phyloP scores from a whole-genome alignment of 2,329 filamentous ascomycete species.

The Hypomyces perniciosus region DNA sequence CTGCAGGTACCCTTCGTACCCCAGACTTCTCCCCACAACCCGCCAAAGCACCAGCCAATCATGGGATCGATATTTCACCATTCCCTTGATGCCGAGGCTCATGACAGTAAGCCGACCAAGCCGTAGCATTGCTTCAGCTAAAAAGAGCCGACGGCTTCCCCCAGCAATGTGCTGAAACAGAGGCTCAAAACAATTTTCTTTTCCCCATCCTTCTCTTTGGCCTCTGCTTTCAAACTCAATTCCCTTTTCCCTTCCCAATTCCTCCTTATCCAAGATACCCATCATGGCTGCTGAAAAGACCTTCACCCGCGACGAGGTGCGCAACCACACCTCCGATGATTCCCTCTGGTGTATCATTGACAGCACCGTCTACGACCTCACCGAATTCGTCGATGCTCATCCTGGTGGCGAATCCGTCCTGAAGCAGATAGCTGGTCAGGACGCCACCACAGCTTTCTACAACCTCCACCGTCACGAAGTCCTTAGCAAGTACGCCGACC shows the following conservation, averaged over 20 bases:
- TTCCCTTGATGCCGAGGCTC: slow-evolving; percentile 4
- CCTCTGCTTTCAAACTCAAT: neutral
- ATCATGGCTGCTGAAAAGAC: slow-evolving; percentile 39
- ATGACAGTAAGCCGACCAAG: neutral
- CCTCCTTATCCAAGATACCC: neutral
- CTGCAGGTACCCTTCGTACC: neutral
- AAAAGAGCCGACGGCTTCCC: neutral
- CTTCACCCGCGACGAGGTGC: slow-evolving; percentile 60
- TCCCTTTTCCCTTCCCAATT: neutral
- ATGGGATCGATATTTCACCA: neutral
- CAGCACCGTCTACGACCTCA: slow-evolving; percentile 79
- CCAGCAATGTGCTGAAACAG: neutral
- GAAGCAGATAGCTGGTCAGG: slow-evolving; percentile 71
- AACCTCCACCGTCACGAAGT: slow-evolving; percentile 89
- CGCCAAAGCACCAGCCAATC: neutral
- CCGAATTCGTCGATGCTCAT: slow-evolving; percentile 79
- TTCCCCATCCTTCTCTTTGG: neutral
- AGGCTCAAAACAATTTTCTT: slow-evolving; percentile 1
- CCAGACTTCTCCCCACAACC: neutral
- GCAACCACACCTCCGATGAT: slow-evolving; percentile 68
- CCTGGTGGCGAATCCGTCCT: slow-evolving; percentile 77
- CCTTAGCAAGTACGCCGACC: slow-evolving; percentile 68
- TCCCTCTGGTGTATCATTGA: slow-evolving; percentile 81
- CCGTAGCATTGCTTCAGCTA: no score
- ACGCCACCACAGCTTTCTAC: slow-evolving; percentile 81